These are phyloP conservation scores for Wallacemonas rigidus DNA, from an alignment of 208 protist genomes.

Conservation along the genomic window DNA sequence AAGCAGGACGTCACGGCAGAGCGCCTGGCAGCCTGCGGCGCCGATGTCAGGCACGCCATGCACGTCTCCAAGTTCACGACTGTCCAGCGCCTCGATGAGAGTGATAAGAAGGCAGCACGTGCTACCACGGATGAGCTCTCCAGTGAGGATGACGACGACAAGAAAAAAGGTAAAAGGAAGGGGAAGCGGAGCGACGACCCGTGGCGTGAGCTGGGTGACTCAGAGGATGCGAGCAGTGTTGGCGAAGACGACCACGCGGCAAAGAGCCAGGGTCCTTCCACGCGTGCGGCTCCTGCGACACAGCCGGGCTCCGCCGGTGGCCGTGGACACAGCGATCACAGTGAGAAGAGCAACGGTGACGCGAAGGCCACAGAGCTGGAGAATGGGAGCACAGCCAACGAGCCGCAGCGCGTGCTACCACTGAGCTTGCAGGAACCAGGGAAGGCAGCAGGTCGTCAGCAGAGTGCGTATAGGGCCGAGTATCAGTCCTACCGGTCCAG, in stretches of 20 bases:
- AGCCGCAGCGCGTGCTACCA: neutral
- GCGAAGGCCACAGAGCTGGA: neutral
- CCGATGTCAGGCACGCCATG: conserved; percentile 11
- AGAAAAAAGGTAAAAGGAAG: neutral
- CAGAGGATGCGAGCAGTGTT: neutral
- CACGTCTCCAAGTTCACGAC: conserved; percentile 30
- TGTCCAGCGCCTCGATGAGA: conserved; percentile 20
- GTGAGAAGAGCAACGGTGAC: neutral
- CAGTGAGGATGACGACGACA: neutral
- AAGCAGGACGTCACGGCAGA: conserved; percentile 16
- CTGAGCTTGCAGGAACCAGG: neutral
- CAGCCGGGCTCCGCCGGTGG: neutral
- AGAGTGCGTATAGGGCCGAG: neutral
- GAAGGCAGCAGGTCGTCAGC: neutral
- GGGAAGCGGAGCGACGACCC: neutral
- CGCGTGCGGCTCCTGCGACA: neutral
- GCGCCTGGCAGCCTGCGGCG: neutral
- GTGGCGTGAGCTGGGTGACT: conserved; percentile 12
- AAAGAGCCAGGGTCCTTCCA: neutral
- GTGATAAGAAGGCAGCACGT: neutral
- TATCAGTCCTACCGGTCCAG: conserved; percentile 3
- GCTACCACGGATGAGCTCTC: conserved; percentile 14
- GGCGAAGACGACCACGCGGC: neutral
- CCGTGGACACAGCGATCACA: neutral
- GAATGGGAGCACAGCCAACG: neutral